Base-by-base conservation (phyloP, 2,329 filamentous ascomycete genomes). In the Penicillium palitans region DNA sequence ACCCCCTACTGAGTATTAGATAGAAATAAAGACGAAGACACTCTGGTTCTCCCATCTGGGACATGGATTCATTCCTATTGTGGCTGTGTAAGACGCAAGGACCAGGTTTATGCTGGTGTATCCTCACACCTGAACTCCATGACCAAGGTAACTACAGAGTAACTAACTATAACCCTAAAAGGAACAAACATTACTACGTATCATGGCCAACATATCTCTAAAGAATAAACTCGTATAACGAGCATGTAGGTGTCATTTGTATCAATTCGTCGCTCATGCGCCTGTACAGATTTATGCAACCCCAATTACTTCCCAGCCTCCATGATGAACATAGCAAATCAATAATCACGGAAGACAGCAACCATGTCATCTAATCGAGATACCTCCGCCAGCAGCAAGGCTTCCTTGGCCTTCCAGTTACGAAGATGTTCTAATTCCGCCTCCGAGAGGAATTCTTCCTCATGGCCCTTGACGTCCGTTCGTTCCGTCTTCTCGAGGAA, bases 301-400 rank as follows among this genome's bases (percentile, higher is more conserved):
- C 42, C 54, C 40, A 51, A 33, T 47, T 33, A 24, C 21, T 24
- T 56, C 39, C 53, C 25, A 35, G 21, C 25, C 19, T 52, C 40
- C 40, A 39, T 52, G 27, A 40, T 50, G 37, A 50, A 41, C 21
- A 21, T n/a, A 46, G 21, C 19, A 35, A 33, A 48, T 80, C 72
- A 91, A 67, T 85, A 93, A 72, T 99, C 95, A 61, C 90, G 83
- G 66, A 98, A 83, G 13, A 95, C 83, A 27, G 89, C 89, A 47
- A 98, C 87, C 65, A 96, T 80, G 52, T 95, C 89, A 76, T 99
- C 95, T 65, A 96, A 81, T 60, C 91, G 84, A 72, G 85, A 85
- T 12, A 97, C 81, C 75, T 97, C 91, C 1, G 87, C 86, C 37
- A 96, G 79, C 40, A 99, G 79, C 78, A 88, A 88, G 68, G 88